phyloP scores from a whole-genome alignment of 768 basidiomycete genomes.

The Hysterangium stoloniferum region DNA sequence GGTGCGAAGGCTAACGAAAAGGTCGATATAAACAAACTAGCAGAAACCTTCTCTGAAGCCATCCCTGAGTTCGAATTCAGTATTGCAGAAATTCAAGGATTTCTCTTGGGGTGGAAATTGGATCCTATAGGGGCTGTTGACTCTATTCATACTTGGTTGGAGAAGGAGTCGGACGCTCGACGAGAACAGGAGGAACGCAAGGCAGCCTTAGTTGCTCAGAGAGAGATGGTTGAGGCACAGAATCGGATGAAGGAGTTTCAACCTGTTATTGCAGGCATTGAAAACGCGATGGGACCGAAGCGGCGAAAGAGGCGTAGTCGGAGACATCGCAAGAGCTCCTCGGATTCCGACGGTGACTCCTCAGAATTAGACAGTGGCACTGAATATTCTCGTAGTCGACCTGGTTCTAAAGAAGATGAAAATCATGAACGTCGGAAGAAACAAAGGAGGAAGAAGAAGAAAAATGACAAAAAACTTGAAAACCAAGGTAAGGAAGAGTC shows the following conservation, averaged over 20 bases:
- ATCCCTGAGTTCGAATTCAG: conserved; percentile 46
- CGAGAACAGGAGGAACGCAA: conserved; percentile 28
- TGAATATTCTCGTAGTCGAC: too few species aligned
- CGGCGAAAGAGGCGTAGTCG: too few species aligned
- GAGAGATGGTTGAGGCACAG: conserved; percentile 22
- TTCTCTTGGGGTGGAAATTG: conserved; percentile 34
- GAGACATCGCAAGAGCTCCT: too few species aligned
- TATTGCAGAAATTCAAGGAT: conserved; percentile 56
- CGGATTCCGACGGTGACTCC: too few species aligned
- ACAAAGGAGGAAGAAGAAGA: too few species aligned
- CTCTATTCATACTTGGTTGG: conserved; percentile 34
- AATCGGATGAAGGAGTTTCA: conserved; percentile 12
- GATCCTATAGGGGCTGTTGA: conserved; percentile 21
- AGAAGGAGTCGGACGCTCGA: conserved; percentile 27
- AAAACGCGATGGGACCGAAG: not conserved
- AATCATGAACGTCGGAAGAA: too few species aligned
- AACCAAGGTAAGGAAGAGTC: too few species aligned
- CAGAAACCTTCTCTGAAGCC: conserved; percentile 31
- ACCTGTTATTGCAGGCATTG: conserved; percentile 1
- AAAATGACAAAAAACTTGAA: too few species aligned
- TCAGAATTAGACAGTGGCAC: too few species aligned
- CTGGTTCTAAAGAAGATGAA: too few species aligned
- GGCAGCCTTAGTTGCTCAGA: conserved; percentile 22
- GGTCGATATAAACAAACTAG: conserved; percentile 21
- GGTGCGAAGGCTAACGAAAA: not conserved